These are phyloP conservation scores for Alternaria brassicae DNA, from an alignment of 2,329 filamentous ascomycete genomes.

Conservation along the genomic window DNA sequence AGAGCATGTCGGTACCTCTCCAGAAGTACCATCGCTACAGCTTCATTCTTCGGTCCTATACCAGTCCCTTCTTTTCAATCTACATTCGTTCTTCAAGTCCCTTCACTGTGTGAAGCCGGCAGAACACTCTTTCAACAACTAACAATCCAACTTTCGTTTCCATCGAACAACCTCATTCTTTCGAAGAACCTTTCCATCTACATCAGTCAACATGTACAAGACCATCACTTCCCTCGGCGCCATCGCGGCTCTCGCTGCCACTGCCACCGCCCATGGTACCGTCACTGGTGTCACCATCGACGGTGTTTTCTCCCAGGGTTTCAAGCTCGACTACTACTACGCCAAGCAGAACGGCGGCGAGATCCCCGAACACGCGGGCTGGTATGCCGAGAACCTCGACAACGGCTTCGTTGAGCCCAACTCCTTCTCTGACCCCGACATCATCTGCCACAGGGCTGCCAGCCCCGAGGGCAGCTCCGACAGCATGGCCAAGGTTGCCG, in stretches of 20 bases:
- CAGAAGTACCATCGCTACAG: conserved; percentile 32
- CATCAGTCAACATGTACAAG: conserved; percentile 38
- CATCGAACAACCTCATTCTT: conserved; percentile 25
- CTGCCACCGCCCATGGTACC: conserved; percentile 57
- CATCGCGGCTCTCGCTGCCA: conserved; percentile 48
- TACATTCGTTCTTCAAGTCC: conserved; percentile 39
- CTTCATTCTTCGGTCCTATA: conserved; percentile 33
- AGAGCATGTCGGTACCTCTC: conserved; percentile 18
- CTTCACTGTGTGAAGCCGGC: conserved; percentile 45
- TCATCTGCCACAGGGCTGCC: conserved; percentile 68
- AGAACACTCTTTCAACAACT: conserved; percentile 41
- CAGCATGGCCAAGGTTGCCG: conserved; percentile 62
- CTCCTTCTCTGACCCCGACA: conserved; percentile 46
- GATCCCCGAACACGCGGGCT: conserved; percentile 53
- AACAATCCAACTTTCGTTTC: conserved; percentile 28
- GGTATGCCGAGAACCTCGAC: conserved; percentile 49
- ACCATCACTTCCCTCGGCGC: conserved; percentile 35
- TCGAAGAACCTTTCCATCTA: conserved; percentile 9
- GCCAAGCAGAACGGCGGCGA: conserved; percentile 33
- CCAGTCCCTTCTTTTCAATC: conserved; percentile 39
- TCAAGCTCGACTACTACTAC: conserved; percentile 54
- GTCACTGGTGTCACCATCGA: conserved; percentile 57
- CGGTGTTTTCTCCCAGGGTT: conserved; percentile 56
- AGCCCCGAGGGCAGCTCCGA: conserved; percentile 51
- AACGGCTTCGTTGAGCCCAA: conserved; percentile 47